Conservation (phyloP, 2,329 filamentous ascomycete species). For the Penicillium italicum region DNA sequence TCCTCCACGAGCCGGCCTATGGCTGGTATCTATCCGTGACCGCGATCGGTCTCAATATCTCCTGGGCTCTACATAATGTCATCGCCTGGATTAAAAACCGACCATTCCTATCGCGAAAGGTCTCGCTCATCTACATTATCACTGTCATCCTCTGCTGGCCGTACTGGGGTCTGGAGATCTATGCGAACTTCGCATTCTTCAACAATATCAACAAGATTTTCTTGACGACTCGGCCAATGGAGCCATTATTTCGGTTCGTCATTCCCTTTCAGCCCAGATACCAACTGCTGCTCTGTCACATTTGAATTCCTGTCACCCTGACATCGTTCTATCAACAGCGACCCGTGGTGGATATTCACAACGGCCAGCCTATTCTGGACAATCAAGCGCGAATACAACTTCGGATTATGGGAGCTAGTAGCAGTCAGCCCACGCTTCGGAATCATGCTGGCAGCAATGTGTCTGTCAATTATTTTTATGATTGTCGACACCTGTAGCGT, state of each 20-base stretch:
- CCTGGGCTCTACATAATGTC: constrained; percentile 63
- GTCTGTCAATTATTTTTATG: constrained; percentile 59
- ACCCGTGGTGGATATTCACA: constrained; percentile 68
- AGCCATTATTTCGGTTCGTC: constrained; percentile 55
- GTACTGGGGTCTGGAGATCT: constrained; percentile 64
- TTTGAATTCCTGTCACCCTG: neutral
- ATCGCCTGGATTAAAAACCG: constrained; percentile 66
- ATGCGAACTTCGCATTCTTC: constrained; percentile 64
- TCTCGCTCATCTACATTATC: constrained; percentile 55
- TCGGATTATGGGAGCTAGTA: constrained; percentile 56
- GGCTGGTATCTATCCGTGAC: constrained; percentile 63
- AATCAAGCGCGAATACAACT: constrained; percentile 60
- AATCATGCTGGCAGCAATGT: constrained; percentile 59
- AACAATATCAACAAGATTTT: constrained; percentile 55
- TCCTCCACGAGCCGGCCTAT: constrained; percentile 54
- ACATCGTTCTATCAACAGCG: constrained; percentile 33
- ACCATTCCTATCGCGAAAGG: constrained; percentile 53
- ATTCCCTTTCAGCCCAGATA: neutral
- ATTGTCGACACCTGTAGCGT: constrained; percentile 60
- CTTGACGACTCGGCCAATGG: constrained; percentile 54
- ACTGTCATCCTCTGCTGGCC: constrained; percentile 58
- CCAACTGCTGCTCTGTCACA: neutral
- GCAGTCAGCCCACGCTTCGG: constrained; percentile 62
- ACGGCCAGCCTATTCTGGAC: constrained; percentile 59
- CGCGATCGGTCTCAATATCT: constrained; percentile 59